Base-by-base conservation (phyloP, 2,329 filamentous ascomycete genomes). In the Bipolaris zeicola region DNA sequence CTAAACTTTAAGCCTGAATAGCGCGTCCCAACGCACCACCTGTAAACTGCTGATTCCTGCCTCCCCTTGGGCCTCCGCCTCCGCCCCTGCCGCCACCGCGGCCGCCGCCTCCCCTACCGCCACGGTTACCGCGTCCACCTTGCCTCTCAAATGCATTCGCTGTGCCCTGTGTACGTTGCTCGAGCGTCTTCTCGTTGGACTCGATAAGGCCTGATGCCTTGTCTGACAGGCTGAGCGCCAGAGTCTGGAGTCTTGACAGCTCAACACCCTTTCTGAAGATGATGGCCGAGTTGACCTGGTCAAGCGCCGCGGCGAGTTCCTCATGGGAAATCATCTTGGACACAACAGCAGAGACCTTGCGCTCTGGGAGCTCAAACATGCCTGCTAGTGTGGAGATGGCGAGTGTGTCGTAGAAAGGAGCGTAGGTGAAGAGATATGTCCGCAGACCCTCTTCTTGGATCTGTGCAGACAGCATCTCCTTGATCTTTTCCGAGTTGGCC, bases 281-380 rank as follows among this genome's bases (percentile, higher is more conserved):
- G 79, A 99, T 92, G 49, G 92, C 96, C 67, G 90, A 89, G 72
- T 96, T 97, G 80, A 99, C 94, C 81, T 99, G 95, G 82, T 99
- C 96, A 26, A 99, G 87, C 36, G 95, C 96, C 41, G 95, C 95
- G 8, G 91, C 91, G 47, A 99, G 88, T 79, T 99, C 95, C 80
- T 99, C 95, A 82, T 99, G 95, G 71, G 92, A 96, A 78, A 99
- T 98, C 95, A 99, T 99, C 83, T 96, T 96, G 85, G 92, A 96
- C 72, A 99, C 88, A 53, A 99, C 88, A 34, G 95, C 92, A n/a
- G 90, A 84, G 49, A 97, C 93, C 85, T 98, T 98, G 80, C 89
- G 87, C 68, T 89, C 82, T 55, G 93, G 86, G 22, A 99, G 88
- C 80, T 99, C 95, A 78, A 99, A 99, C 95, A 99, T 99, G 65